Base-by-base conservation (phyloP, 2,329 filamentous ascomycete species). In the Pseudogymnoascus sp. region DNA sequence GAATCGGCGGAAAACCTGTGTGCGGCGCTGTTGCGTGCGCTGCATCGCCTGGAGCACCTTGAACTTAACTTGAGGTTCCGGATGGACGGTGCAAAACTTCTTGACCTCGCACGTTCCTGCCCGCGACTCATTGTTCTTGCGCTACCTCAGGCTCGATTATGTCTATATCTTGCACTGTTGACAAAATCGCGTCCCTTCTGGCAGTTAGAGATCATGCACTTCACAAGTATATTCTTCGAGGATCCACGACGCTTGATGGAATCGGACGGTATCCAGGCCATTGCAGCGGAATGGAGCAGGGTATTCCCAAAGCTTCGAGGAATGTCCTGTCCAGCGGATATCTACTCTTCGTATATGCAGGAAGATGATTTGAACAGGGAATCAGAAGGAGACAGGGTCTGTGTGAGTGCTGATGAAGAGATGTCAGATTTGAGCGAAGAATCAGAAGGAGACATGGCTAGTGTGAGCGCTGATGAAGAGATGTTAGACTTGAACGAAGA, bases 271-370 rank as follows among this genome's bases (percentile, higher is more conserved):
- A 47, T 62, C 61, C 61, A n/a, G 23, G 40, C 33, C 40, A 62
- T 62, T 50, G 61, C 36, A 50, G 28, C 61, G 61, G 61, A 62
- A 31, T 62, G 61, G 61, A 40, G 61, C 33, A 35, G 31, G 13
- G 21, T 62, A 60, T 63, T 63, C 28, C 62, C 62, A 63, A 63
- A 63, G 47, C 62, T 63, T 63, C 57, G 26, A 60, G 62, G 47
- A 26, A 61, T 62, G 50, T 57, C 62, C 60, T 63, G 62, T 62
- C 62, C 44, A 33, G 50, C 50, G 47, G 62, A 61, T 63, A n/a
- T 63, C 62, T 63, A 19, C 17, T 61, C 62, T 63, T 26, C 11
- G 62, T 63, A 63, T 62, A 62, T 60, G 62, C 2, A 33, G 44
- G 50, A 63, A 61, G 50, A 62, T 59, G 50, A 63, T 28, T 62